Base-by-base conservation (phyloP, 495 filamentous ascomycete species). In the Aspergillus homomorphus region DNA sequence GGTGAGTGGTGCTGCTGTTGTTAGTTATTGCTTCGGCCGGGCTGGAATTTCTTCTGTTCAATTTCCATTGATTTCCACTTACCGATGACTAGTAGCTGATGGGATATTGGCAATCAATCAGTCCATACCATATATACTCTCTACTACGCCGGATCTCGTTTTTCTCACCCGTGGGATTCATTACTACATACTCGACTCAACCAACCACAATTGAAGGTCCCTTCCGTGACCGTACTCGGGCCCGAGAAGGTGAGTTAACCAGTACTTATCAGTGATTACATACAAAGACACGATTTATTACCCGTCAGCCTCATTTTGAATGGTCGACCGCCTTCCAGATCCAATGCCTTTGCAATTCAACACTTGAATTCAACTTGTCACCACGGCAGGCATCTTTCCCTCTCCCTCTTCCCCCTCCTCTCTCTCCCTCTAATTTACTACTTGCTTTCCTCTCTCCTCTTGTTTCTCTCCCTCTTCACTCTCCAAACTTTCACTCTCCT, bases 251-350 rank as follows among this genome's bases (percentile, higher is more conserved):
- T 38, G 33, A 38, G 33, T 38, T 38, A 4, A 38, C 33, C 10
- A 2, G 33, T 30, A 21, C 45, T 22, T 21, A 22, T 48, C 45
- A 22, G 24, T 30, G 6, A 26, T 50, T 16, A 50, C 23, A 50
- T 15, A 16, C 2, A 0, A 50, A 10, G 6, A 26, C 22, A 33
- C 52, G 19, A 12, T 30, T 38, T 14, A 2, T 38, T 38, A 38
- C 33, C 33, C 48, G 23, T 64, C 62, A 64, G 62, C 62, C 62
- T 61, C 55, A 62, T 38, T 57, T 55, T 54, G 54, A 3, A 20
- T 21, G 41, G 22, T 48, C 55, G 67, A 65, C 64, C 64, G 64
- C 60, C 65, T 66, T 65, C 62, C 58, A 65, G 64, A 65, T 67
- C 51, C 43, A 58, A 59, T 56, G n/a, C n/a, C n/a, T n/a, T n/a